Base-by-base conservation (phyloP, 1,139 yeast species). In the Candida tetrigidarum region DNA sequence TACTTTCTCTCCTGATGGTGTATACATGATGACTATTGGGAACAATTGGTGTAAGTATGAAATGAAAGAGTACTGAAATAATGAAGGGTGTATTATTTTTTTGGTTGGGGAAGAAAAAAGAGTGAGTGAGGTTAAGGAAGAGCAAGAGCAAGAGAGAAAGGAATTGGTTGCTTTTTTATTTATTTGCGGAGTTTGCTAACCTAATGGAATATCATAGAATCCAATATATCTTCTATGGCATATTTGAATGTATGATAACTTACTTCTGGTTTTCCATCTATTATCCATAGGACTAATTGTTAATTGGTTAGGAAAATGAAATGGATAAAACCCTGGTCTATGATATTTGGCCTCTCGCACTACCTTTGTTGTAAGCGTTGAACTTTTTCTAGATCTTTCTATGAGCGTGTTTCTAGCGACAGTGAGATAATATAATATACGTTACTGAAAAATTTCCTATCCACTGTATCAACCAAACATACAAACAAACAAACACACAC, bases 11-110 rank as follows among this genome's bases (percentile, higher is more conserved):
- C 51, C 41, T 22, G 53, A 50, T 40, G 56, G 63, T 35, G 63
- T 50, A 49, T 72, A 73, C 43, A 73, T 59, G 18, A 75, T 28
- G 12, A 18, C 12, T 12, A 15, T 23, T 20, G 29, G n/a, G n/a
- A n/a, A n/a, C 22, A 35, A 11, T 18, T 19, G 36, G n/a, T 30
- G 14, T 3, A 15, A 28, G 14, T 2, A 12, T 5, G 19, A 29
- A 14, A 5, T 5, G 19, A 15, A 12, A 19, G 8, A 9, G 15
- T 5, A 14, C 10, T 3, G 37, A 14, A 18, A 19, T 34, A 18
- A 22, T 22, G 25, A 10, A 22, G 25, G 6, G 2, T 22, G 25
- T 7, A 22, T 7, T 22, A n/a, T 30, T n/a, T 30, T 30, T 30
- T 30, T 18, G 25, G 25, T 7, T 22, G 25, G 25, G 25, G 25